These are phyloP conservation scores for Annona squamosa DNA, from an alignment of 164 flowering plant species.

Conservation along the genomic window DNA sequence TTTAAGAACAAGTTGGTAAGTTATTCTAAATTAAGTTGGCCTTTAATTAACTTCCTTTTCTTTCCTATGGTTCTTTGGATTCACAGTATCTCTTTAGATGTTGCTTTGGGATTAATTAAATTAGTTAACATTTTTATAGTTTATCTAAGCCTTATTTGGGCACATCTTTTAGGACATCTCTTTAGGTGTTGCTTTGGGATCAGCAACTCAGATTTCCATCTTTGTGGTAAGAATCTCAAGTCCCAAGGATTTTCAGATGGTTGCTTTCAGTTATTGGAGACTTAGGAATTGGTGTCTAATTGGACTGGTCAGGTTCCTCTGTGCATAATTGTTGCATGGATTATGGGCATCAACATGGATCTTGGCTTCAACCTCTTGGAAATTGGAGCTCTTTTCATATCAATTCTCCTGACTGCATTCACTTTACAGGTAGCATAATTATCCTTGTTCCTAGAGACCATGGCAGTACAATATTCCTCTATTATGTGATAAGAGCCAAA, in stretches of 20 bases:
- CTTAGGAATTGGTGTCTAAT: not conserved
- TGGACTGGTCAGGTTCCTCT: conserved; percentile 55
- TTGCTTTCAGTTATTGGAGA: not conserved
- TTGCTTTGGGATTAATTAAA: not conserved
- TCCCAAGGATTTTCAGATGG: not conserved
- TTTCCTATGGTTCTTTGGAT: not conserved
- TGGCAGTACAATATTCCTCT: not conserved
- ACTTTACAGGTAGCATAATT: conserved; percentile 21
- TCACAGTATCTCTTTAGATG: not conserved
- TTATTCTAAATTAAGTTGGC: not conserved
- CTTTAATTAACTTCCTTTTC: no score
- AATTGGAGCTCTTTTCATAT: conserved; percentile 60
- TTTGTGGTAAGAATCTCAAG: conserved; percentile 59
- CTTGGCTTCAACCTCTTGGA: conserved; percentile 68
- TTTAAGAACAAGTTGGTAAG: conserved; percentile 84
- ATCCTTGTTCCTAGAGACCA: not conserved
- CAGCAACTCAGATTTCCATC: conserved; percentile 86
- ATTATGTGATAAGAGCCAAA: not conserved
- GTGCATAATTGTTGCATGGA: conserved; percentile 66
- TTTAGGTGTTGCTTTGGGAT: conserved; percentile 85
- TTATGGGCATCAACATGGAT: conserved; percentile 63
- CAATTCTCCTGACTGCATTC: conserved; percentile 47
- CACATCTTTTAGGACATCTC: conserved; percentile 65
- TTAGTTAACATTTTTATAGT: not conserved
- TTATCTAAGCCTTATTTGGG: not conserved